Conservation (phyloP, 1,139 yeast genomes). For the Taphrina sp. region DNA sequence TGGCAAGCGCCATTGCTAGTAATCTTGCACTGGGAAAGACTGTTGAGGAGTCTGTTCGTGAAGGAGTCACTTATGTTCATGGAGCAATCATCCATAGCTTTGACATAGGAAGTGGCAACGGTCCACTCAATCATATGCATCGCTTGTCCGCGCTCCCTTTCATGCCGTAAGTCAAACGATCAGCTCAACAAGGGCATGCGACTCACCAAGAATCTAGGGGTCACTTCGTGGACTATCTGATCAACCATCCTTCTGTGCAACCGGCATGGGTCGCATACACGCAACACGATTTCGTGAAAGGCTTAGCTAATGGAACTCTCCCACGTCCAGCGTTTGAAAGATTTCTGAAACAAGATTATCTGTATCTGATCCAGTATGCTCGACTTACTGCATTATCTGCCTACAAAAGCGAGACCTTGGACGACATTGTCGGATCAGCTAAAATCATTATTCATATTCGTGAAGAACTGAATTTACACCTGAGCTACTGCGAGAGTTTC, state of each 20-base stretch:
- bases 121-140: conserved; percentile 39
- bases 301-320: conserved; percentile 55
- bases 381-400: conserved; percentile 66
- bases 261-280: conserved; percentile 57
- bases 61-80: conserved; percentile 65
- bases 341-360: conserved; percentile 69
- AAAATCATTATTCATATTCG: conserved; percentile 55
- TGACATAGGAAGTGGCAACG: conserved; percentile 41
- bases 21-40: conserved; percentile 59
- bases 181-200: no score
- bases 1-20: conserved; percentile 78
- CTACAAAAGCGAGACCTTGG: conserved; percentile 49
- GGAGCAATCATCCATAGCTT: conserved; percentile 52
- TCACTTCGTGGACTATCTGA: conserved; percentile 54
- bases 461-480: conserved; percentile 59
- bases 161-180: conserved; percentile 18
- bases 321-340: conserved; percentile 55
- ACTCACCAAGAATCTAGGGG: conserved; percentile 41
- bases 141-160: conserved; percentile 41
- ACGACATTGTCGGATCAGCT: conserved; percentile 55
- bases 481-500: conserved; percentile 52
- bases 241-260: conserved; percentile 55
- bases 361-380: conserved; percentile 67
- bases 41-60: conserved; percentile 53
- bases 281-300: conserved; percentile 60